Evolutionary conservation across 2,329 filamentous ascomycete genomes (phyloP), one percentile per base, ranked within the genome.

Genomic region (Grosmannia penicillata): DNA sequence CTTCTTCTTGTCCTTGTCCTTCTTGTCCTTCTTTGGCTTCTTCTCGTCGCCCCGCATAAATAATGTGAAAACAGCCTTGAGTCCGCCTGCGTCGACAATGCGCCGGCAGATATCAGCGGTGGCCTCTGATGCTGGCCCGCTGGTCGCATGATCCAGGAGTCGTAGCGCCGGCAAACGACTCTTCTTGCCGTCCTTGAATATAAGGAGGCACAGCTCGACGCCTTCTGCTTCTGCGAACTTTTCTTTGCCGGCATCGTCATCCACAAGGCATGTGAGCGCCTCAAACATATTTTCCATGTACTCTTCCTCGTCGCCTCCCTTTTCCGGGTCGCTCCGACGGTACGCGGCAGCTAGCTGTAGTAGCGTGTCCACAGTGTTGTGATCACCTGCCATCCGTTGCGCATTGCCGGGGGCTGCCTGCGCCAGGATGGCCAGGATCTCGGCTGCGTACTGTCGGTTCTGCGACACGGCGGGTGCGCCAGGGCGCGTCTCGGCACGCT

Each of bases 281-380:
- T 94, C 87, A 55, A 98, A 98, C 1, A 95, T 54, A 47, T 98
- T 94, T 57, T 93, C 85, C 53, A 93, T 82, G 54, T 83, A 95
- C 60, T 98, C 91, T 53, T 94, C 87, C 56, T 96, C 91, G 36
- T 91, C 79, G 24, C 79, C 77, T 42, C 86, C 84, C 52, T 82
- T 89, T 35, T 77, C 72, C 0, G 91, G 91, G 52, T 98, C 87
- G 35, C 78, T 72, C 60, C 81, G 82, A 40, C 91, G 77, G 59
- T 96, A 98, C 2, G 78, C 65, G 2, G 87, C 83, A 0, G 93
- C 71, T 1, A 93, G 68, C 57, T 93, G 85, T 13, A 98, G 75
- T 48, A 94, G 65, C 4, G 70, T 57, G 50, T 98, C 89, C 8
- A 91, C 68, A 1, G 82, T 80, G 44, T 93, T 78, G 1, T 79